These are phyloP conservation scores for Salix koriyanagi DNA, from an alignment of 345 rosid genomes.

Conservation along the genomic window DNA sequence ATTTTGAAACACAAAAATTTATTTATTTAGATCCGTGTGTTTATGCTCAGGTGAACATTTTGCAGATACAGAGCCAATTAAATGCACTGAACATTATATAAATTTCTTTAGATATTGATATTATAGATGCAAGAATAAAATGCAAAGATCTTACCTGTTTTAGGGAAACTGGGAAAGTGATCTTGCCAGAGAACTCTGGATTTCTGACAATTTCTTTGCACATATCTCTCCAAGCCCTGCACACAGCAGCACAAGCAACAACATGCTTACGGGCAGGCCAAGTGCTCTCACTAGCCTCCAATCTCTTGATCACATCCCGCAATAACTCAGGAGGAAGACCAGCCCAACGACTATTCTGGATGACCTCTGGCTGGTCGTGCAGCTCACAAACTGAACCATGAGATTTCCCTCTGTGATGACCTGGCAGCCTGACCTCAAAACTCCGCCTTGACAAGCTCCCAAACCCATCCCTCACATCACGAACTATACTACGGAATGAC, in stretches of 20 bases:
- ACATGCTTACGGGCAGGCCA: slow-evolving; percentile 94
- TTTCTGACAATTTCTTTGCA: slow-evolving; percentile 78
- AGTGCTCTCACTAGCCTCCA: slow-evolving; percentile 74
- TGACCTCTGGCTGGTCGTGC: slow-evolving; percentile 49
- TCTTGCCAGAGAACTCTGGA: slow-evolving; percentile 81
- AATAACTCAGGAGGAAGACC: slow-evolving; percentile 87
- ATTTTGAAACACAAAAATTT: background rate
- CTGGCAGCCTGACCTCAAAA: slow-evolving; percentile 75
- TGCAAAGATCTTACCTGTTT: slow-evolving; percentile 63
- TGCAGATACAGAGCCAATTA: slow-evolving; percentile 1
- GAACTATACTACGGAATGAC: slow-evolving; percentile 91
- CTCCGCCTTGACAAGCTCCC: slow-evolving; percentile 89
- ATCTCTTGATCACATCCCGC: slow-evolving; percentile 79
- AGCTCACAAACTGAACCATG: slow-evolving; percentile 69
- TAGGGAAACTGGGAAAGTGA: slow-evolving; percentile 85
- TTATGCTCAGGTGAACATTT: background rate
- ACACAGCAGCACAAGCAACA: slow-evolving; percentile 92
- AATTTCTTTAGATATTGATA: background rate
- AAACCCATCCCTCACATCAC: slow-evolving; percentile 84
- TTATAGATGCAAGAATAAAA: background rate
- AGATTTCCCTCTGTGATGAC: slow-evolving; percentile 60
- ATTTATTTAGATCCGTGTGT: background rate
- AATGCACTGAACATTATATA: background rate
- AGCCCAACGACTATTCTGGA: slow-evolving; percentile 79
- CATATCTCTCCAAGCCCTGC: slow-evolving; percentile 93